Percentiles rank a stretch among this genome's conserved stretches.
phyloP scores from a whole-genome alignment of 2,329 filamentous ascomycete genomes.

The Xylogone sp. region DNA sequence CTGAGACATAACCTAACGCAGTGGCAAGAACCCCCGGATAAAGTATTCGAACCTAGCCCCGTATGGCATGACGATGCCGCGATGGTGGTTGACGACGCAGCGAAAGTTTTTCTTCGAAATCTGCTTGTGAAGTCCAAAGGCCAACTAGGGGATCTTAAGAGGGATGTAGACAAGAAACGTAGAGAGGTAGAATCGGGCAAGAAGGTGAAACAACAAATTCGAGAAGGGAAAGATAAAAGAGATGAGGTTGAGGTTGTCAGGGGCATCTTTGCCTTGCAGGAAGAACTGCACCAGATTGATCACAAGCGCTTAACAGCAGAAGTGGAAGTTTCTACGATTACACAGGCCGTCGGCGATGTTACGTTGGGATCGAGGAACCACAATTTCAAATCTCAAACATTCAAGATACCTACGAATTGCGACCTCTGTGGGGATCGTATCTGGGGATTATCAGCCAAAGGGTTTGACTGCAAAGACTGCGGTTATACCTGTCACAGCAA shows the following conservation, averaged over 20 bases:
- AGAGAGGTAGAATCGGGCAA: constrained; percentile 80
- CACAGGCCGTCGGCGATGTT: constrained; percentile 85
- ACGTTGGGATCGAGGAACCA: constrained; percentile 91
- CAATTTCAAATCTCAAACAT: constrained; percentile 98
- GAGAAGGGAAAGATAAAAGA: constrained; percentile 80
- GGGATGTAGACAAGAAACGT: constrained; percentile 81
- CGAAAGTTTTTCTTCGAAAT: constrained; percentile 89
- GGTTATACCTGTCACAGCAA: constrained; percentile 98
- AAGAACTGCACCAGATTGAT: constrained; percentile 80
- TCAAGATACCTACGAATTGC: constrained; percentile 98
- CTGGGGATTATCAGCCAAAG: constrained; percentile 95
- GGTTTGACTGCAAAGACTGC: constrained; percentile 92
- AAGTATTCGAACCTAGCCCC: constrained; percentile 87
- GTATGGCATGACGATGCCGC: constrained; percentile 92
- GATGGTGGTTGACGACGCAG: constrained; percentile 82
- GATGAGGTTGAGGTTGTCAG: constrained; percentile 84
- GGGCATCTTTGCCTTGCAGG: constrained; percentile 79
- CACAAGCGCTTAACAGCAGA: constrained; percentile 82
- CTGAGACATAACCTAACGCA: constrained; percentile 81
- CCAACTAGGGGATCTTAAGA: constrained; percentile 73
- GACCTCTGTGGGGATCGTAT: constrained; percentile 95
- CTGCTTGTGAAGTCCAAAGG: constrained; percentile 86
- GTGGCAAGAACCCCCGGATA: constrained; percentile 81
- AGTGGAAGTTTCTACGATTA: constrained; percentile 90
- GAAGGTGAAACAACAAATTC: constrained; percentile 68